Conservation (phyloP, 805 yeast genomes). For the Komagataella kurtzmanii region DNA sequence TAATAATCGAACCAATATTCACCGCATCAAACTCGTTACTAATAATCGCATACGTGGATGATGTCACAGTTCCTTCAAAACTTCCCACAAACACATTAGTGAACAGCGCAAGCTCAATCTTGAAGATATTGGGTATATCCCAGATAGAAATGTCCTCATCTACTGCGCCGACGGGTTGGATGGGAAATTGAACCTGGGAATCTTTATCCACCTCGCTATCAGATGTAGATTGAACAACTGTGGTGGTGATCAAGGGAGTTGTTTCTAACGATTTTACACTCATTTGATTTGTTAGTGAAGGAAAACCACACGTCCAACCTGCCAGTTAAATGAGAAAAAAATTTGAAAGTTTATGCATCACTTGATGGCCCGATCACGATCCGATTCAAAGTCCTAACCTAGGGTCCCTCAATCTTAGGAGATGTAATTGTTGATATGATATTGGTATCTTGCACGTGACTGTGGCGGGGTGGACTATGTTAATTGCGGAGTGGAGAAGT, state of each 20-base stretch:
- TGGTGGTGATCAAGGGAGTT: background rate
- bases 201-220: background rate
- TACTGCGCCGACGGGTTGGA: background rate
- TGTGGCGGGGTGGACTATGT: background rate
- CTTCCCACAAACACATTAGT: constrained; percentile 29
- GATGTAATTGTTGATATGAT: background rate
- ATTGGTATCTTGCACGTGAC: background rate
- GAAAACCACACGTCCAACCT: background rate
- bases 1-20: constrained; percentile 24
- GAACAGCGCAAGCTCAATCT: constrained; percentile 19
- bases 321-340: background rate
- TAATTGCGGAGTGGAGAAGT: background rate
- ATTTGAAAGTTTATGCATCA: background rate
- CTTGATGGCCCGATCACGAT: background rate
- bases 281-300: background rate
- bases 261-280: background rate
- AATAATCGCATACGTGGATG: constrained; percentile 31
- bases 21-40: constrained; percentile 26
- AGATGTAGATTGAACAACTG: background rate
- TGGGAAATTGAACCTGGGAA: background rate
- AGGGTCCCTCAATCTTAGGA: background rate
- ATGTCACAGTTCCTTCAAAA: constrained; percentile 34
- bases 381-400: background rate
- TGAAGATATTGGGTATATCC: constrained; percentile 12
- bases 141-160: constrained; percentile 3